Evolutionary conservation across 805 yeast genomes (phyloP).

Genomic region (Candida silvicultrix): DNA sequence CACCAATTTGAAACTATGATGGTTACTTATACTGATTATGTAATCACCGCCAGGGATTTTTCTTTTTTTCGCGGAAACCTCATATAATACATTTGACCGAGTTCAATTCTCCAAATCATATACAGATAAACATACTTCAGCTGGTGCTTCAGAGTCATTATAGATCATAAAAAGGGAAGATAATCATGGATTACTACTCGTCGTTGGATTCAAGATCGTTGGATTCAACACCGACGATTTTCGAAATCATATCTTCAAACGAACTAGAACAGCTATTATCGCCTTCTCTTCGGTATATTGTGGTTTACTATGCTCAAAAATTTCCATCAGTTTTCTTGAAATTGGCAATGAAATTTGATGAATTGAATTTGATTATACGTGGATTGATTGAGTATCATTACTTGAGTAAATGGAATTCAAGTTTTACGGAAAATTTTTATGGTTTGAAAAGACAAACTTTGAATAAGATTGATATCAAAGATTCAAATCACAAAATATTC

Average conservation of each 20-base stretch:
- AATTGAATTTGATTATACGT: conserved; percentile 54
- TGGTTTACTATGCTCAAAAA: conserved; percentile 74
- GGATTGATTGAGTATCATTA: conserved; percentile 67
- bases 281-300: conserved; percentile 73
- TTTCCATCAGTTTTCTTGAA: conserved; percentile 65
- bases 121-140: too few relatives aligned
- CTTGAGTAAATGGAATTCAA: conserved; percentile 68
- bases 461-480: conserved; percentile 27
- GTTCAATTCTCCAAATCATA: too few relatives aligned
- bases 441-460: conserved; percentile 62
- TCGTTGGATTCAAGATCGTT: conserved; percentile 71
- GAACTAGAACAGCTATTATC: conserved; percentile 74
- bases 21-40: too few relatives aligned
- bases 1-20: too few relatives aligned
- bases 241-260: conserved; percentile 77
- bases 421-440: conserved; percentile 88
- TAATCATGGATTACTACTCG: conserved; percentile 65
- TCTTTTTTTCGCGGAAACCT: too few relatives aligned
- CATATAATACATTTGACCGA: too few relatives aligned
- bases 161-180: background rate
- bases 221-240: conserved; percentile 78
- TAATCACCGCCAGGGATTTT: too few relatives aligned
- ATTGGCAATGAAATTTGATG: conserved; percentile 69
- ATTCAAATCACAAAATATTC: conserved; percentile 22
- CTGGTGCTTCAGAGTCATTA: background rate